Evolutionary conservation across 148 eudicot genomes (phyloP), one percentile per base, ranked within the genome.

Genomic region (Fallopia convolvulus): DNA sequence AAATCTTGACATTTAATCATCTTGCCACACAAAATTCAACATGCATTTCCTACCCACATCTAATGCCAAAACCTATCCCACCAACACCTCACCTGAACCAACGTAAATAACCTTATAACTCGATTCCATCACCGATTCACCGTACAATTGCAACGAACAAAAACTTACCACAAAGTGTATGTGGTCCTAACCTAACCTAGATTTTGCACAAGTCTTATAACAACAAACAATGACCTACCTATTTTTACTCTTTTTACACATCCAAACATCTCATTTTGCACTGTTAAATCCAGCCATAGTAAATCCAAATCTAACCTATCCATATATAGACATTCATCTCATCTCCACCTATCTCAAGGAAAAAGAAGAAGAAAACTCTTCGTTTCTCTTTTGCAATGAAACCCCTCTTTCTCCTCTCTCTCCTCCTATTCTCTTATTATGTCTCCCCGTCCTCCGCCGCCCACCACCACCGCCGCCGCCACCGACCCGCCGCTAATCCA

Each of bases 371-470:
- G 21, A 56, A 7, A 13, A 46, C n/a, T 33, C 42, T 13, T 13
- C 42, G 33, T 71, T n/a, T 6, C 44, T 70, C 48, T 0, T 20
- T 20, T 26, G 52, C 55, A 73, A 73, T 73, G 75, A 73, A 5
- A 42, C 12, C 40, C 30, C 65, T 55, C 18, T 47, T 87, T 75
- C 75, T 85, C 76, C 79, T 84, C 82, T 41, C 82, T 85, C 77
- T 78, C 76, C 65, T 53, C 72, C 68, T 49, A 66, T 72, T 80
- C 81, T 79, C 82, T 78, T 83, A 84, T 78, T 33, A 26, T 26
- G 30, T 72, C 83, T 80, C 81, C 78, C 36, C 82, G 60, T 60
- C 88, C 76, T 7, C 80, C 81, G 14, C 65, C 86, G 39, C 65
- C 76, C 39, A 9, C 76, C 76, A 20, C 68, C 50, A 17, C 52